These are phyloP conservation scores for Lachnellula arida DNA, from an alignment of 2,329 filamentous ascomycete genomes.

Conservation along the genomic window DNA sequence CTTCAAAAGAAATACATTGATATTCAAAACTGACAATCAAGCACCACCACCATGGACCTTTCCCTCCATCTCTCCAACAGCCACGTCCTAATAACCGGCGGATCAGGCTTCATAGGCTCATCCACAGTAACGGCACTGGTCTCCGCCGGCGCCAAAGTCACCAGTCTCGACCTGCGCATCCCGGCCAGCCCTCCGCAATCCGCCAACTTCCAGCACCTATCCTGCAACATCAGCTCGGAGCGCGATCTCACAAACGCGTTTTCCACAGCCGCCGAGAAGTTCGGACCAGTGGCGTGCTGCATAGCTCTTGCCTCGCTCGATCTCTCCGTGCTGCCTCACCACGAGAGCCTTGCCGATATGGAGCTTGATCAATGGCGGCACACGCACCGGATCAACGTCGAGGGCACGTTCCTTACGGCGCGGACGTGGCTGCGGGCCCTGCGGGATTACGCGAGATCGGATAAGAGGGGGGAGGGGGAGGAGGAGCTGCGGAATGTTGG, in stretches of 20 bases:
- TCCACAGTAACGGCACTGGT: slow-evolving; percentile 30
- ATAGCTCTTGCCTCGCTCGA: slow-evolving; percentile 42
- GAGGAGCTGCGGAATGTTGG: slow-evolving; percentile 34
- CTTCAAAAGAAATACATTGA: too few species aligned
- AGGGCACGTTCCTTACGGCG: slow-evolving; percentile 40
- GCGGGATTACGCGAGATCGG: slow-evolving; percentile 19
- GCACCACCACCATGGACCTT: slow-evolving; percentile 14
- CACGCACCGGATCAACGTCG: slow-evolving; percentile 41
- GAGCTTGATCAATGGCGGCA: slow-evolving; percentile 35
- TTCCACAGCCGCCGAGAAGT: slow-evolving; percentile 26
- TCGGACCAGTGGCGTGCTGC: slow-evolving; percentile 33
- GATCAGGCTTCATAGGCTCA: slow-evolving; percentile 23
- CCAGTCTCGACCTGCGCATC: slow-evolving; percentile 23
- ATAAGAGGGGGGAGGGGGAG: slow-evolving; percentile 8
- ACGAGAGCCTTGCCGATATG: slow-evolving; percentile 37
- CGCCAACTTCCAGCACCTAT: slow-evolving; percentile 31
- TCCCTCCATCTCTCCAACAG: slow-evolving; percentile 18
- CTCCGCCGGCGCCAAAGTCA: slow-evolving; percentile 39
- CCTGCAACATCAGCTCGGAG: slow-evolving; percentile 32
- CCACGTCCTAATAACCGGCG: slow-evolving; percentile 23
- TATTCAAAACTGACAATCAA: too few species aligned
- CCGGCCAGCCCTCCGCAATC: slow-evolving; percentile 4
- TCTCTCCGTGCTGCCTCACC: slow-evolving; percentile 37
- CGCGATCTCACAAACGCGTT: slow-evolving; percentile 31
- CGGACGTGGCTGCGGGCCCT: slow-evolving; percentile 39